Percentiles rank a stretch among this genome's conserved stretches.
phyloP scores from a whole-genome alignment of 257 asterid genomes.

The Ilex aquifolium region DNA sequence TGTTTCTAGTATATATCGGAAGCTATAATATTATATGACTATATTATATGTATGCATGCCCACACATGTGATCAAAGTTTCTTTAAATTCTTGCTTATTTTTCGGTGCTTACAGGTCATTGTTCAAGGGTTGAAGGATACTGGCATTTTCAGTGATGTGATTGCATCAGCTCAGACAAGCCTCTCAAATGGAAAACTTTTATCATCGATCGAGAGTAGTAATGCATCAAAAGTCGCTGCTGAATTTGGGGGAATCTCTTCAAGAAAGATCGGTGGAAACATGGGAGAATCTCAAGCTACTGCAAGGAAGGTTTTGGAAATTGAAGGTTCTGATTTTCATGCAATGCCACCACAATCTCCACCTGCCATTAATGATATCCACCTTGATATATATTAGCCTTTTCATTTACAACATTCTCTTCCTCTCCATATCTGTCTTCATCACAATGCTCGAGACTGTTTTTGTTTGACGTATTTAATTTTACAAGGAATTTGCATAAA shows the following conservation, averaged over 20 bases:
- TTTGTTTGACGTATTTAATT: no score
- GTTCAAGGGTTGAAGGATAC: constrained; percentile 89
- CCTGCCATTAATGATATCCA: constrained; percentile 19
- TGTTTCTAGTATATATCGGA: no score
- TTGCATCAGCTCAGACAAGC: constrained; percentile 53
- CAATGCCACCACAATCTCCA: constrained; percentile 80
- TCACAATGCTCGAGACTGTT: no score
- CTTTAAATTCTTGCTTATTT: no score
- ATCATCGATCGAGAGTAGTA: constrained; percentile 39
- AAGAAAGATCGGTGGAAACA: constrained; percentile 56
- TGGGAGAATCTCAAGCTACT: constrained; percentile 33
- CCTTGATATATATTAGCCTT: no score
- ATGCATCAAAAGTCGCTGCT: constrained; percentile 44
- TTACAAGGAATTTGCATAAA: no score
- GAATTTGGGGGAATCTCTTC: constrained; percentile 23
- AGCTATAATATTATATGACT: no score
- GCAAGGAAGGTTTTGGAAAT: constrained; percentile 49
- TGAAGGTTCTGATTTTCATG: constrained; percentile 25
- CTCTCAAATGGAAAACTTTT: constrained; percentile 19
- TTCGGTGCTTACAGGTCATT: constrained; percentile 42
- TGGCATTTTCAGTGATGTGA: constrained; percentile 56
- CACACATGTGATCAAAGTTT: no score
- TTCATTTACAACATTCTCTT: no score
- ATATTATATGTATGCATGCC: no score
- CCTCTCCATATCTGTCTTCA: no score